A percentile compares a stretch with the other conserved stretches of the same genome.
Evolutionary conservation across 1,284 basidiomycete genomes (phyloP).

Genomic region (Ceratobasidium sp.): DNA sequence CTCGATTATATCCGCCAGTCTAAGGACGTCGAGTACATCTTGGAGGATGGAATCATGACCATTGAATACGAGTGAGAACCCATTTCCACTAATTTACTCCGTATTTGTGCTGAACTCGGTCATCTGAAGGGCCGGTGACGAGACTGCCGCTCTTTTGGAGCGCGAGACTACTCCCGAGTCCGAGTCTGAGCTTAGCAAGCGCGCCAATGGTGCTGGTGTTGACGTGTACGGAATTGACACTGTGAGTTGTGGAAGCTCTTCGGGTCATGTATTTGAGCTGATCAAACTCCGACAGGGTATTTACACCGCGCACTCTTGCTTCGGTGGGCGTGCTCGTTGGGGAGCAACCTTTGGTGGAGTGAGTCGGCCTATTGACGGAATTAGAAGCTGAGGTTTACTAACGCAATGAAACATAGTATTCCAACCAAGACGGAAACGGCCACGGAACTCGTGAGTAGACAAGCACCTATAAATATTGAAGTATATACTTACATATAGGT

Average conservation of each 20-base stretch:
- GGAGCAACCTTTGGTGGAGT: conserved; percentile 19
- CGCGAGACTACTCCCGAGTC: not conserved
- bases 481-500: not conserved
- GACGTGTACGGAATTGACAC: conserved; percentile 47
- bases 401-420: not conserved
- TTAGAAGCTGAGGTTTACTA: not conserved
- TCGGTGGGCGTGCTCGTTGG: conserved; percentile 36
- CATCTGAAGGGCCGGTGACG: not conserved
- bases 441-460: conserved; percentile 35
- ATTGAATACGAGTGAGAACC: conserved; percentile 16
- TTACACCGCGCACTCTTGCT: conserved; percentile 22
- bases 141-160: not conserved
- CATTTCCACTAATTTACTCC: not conserved
- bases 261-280: no score
- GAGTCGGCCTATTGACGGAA: not conserved
- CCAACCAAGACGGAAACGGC: conserved; percentile 32
- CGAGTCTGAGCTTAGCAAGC: not conserved
- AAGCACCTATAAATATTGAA: no score
- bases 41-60: conserved; percentile 27
- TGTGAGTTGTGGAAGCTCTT: not conserved
- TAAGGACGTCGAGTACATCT: conserved; percentile 40
- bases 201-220: conserved; percentile 24
- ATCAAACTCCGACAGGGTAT: conserved; percentile 27
- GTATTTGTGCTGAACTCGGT: not conserved
- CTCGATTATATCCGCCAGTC: conserved; percentile 40